These are phyloP conservation scores for Eimeria acervulina DNA, from an alignment of 169 alveolate genomes.

Conservation along the genomic window DNA sequence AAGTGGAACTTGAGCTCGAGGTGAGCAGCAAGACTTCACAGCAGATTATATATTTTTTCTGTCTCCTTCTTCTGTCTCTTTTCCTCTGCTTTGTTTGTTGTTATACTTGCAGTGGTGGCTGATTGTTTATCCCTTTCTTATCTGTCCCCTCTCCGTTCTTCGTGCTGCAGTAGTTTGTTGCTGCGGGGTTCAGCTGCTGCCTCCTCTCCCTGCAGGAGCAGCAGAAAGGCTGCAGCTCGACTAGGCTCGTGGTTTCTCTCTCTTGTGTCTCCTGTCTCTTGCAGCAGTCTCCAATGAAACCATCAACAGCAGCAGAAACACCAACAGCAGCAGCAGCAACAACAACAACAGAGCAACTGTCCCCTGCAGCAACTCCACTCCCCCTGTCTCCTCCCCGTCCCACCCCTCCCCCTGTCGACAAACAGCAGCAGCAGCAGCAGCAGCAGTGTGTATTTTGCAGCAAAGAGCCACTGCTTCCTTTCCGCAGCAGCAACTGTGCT, in stretches of 20 bases:
- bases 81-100: background rate
- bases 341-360: background rate
- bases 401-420: background rate
- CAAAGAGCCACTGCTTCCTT: constrained; percentile 61
- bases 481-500: constrained; percentile 39
- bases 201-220: background rate
- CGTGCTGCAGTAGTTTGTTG: background rate
- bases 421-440: background rate
- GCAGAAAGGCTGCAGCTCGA: no score
- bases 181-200: background rate
- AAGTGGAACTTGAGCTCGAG: background rate
- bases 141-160: background rate
- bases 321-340: background rate
- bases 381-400: background rate
- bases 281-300: background rate
- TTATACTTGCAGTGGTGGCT: background rate
- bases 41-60: background rate
- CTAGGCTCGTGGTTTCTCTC: background rate
- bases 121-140: background rate
- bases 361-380: background rate
- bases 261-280: background rate
- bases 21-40: background rate
- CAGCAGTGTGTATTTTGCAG: constrained; percentile 66
- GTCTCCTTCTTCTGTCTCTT: background rate
- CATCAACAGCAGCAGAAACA: background rate